Evolutionary conservation across 1,139 yeast species (phyloP), one percentile per base, ranked within the genome.

Genomic region (Suhomyces kunorum): DNA sequence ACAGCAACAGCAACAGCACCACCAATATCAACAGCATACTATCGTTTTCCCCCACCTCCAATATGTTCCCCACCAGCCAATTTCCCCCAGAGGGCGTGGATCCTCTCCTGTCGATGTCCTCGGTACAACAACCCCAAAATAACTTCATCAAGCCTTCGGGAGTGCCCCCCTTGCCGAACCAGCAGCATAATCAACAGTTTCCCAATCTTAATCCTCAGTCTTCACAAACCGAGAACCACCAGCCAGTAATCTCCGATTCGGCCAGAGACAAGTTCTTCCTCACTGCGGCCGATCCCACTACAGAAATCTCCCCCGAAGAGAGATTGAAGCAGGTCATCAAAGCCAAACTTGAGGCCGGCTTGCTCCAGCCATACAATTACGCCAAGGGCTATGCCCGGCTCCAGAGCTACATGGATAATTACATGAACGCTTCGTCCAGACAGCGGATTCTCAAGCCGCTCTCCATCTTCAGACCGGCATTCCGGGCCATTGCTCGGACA

Each of bases 201-300:
- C n/a, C 24, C 15, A 22, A 14, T 6, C 24, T 5, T n/a, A 12
- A 16, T 15, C 29, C 31, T 5, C 35, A 27, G 7, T 31, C 36
- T 2, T 28, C 36, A 2, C 40, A 37, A 22, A 19, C 18, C 6
- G 40, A 37, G 7, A 16, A 44, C 46, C 66, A 65, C 43, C 71
- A 65, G 36, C 83, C 83, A 0, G 71, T 74, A 26, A 73, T 81
- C 8, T 80, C 87, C 0, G 92, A 83, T 50, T 83, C 94, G 1
- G 96, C 96, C 1, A 75, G 90, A 49, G 98, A 90, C 59, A 89
- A 89, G 63, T 92, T 92, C 64, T 90, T 92, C 66, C 68, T 92
- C 40, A 90, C 98, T 0, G 98, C 98, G 0, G 98, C 98, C 0
- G 98, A 92, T 58, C 98, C 98, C 1, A 86, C 96, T 0, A 88